These are phyloP conservation scores for Diatrype stigma DNA, from an alignment of 2,329 filamentous ascomycete species.

Conservation along the genomic window DNA sequence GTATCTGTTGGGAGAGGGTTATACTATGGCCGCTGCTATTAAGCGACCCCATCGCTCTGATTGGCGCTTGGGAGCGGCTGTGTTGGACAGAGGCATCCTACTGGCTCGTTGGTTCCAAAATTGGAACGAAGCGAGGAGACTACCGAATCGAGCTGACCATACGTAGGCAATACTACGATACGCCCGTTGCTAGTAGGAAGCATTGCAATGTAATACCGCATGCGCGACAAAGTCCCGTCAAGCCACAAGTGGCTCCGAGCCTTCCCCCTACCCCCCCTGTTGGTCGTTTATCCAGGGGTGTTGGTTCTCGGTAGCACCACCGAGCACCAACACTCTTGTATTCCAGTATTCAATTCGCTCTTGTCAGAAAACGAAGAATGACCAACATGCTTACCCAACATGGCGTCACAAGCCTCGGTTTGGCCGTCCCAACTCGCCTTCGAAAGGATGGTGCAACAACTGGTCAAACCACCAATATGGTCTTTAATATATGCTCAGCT, in stretches of 20 bases:
- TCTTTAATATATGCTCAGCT: too few relatives aligned
- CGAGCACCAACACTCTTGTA: neutral
- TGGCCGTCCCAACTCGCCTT: neutral
- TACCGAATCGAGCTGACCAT: neutral
- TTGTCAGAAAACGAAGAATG: neutral
- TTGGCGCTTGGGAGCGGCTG: neutral
- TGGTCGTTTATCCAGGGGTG: neutral
- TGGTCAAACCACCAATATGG: neutral
- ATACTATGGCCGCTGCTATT: neutral
- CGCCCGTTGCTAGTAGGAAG: neutral
- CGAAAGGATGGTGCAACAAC: neutral
- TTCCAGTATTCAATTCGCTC: neutral
- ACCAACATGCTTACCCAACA: neutral
- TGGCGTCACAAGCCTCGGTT: neutral
- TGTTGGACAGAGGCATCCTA: neutral
- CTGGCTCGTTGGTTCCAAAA: neutral
- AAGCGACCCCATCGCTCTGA: neutral
- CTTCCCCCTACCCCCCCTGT: neutral
- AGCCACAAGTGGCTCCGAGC: neutral
- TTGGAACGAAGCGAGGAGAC: neutral
- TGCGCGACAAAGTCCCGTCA: neutral
- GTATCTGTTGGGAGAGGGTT: neutral
- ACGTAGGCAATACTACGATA: neutral
- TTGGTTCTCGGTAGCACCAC: neutral
- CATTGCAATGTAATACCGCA: neutral